Base-by-base conservation (phyloP, 1,284 basidiomycete species). In the Fomitopsis betulina region DNA sequence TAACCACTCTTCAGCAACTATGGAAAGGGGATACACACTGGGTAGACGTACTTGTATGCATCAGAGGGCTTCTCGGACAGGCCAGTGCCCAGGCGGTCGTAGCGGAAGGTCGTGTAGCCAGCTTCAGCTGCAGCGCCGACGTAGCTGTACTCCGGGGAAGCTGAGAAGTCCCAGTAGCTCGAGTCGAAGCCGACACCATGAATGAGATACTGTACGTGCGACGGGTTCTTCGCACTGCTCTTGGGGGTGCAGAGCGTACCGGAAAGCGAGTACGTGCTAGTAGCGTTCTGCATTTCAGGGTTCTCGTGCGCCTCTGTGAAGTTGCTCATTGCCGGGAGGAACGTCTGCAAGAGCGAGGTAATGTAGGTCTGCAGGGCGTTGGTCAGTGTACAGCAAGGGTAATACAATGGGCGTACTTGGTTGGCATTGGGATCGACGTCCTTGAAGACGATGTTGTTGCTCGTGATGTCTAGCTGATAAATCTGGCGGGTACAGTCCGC, bases 21-120 rank as follows among this genome's bases (percentile, higher is more conserved):
- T 13, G 23, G 7, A 7, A 8, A 42, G 19, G 17, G 13, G 23
- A 1, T 12, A 6, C 27, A 30, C 8, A 38, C 15, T 1, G 27
- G 15, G 19, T 12, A 32, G 17, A 54, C 58, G 3, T 54, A 60
- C 62, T 58, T 63, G 58, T 63, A 65, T 1, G 60, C 58, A 33
- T 65, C 63, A 1, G 39, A n/a, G 2, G 62, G 63, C 17, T 63
- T 55, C 47, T 62, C 58, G 5, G 63, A 65, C 25, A 63, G 58
- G 4, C 63, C 63, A 6, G 62, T 65, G 6, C 63, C 63, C 33
- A 65, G 60, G 25, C 58, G 62, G 39, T 65, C 63, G 42, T 60
- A 65, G 13, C 62, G 62, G 56, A 65, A 65, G 6, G 63, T 65
- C n/a, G 60, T 50, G 42, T 58, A 59, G 19, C 62, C 63, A 1